Evolutionary conservation across 108 stramenopile genomes (phyloP).

Genomic region (Nitzschia palea): DNA sequence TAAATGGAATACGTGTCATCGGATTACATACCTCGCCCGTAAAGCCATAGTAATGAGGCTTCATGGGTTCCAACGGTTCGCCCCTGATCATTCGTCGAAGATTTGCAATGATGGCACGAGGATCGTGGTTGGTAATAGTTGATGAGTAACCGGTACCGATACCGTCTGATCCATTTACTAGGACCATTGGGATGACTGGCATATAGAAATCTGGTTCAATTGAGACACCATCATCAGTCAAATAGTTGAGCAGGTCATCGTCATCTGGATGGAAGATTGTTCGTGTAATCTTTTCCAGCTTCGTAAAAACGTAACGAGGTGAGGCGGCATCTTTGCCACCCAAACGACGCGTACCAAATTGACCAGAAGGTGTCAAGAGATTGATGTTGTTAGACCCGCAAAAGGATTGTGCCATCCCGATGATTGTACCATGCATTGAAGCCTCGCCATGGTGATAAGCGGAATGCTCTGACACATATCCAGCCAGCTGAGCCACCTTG

Average conservation of each 20-base stretch:
- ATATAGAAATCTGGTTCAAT: constrained; percentile 98
- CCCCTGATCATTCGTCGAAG: constrained; percentile 82
- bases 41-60: constrained; percentile 87
- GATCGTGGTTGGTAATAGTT: constrained; percentile 75
- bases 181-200: constrained; percentile 90
- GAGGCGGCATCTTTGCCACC: constrained; percentile 96
- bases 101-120: constrained; percentile 89
- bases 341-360: constrained; percentile 97
- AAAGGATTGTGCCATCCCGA: constrained; percentile 97
- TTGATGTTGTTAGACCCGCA: constrained; percentile 98
- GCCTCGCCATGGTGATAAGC: constrained; percentile 99
- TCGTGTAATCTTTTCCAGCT: constrained; percentile 92
- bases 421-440: constrained; percentile 92
- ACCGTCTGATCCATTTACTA: constrained; percentile 91
- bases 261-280: constrained; percentile 98
- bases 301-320: constrained; percentile 99
- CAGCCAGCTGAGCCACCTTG: constrained; percentile 93
- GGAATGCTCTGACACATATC: constrained; percentile 94
- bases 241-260: constrained; percentile 91
- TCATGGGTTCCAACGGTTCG: constrained; percentile 59
- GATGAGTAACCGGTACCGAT: constrained; percentile 99
- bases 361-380: constrained; percentile 93
- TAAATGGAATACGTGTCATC: no score
- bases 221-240: constrained; percentile 94
- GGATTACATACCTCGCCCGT: constrained; percentile 67